Percentiles rank a stretch among this genome's conserved stretches.
Evolutionary conservation across 2,329 filamentous ascomycete species (phyloP).

Genomic region (Talaromyces atroroseus): DNA sequence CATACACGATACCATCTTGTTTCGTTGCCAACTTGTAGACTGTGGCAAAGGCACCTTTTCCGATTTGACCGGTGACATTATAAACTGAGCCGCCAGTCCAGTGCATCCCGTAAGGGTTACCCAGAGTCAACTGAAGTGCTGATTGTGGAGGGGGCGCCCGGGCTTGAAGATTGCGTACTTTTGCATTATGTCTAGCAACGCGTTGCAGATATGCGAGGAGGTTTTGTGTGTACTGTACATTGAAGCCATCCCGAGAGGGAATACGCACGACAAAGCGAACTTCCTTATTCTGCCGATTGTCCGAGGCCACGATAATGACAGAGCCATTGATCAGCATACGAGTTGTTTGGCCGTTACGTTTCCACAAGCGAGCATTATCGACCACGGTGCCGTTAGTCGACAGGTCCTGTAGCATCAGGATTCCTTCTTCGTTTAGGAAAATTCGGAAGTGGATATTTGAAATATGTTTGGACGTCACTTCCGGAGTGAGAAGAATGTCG

Average conservation of each 20-base stretch:
- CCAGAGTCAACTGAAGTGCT: slow-evolving; percentile 29
- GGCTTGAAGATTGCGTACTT: slow-evolving; percentile 18
- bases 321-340: slow-evolving; percentile 68
- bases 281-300: slow-evolving; percentile 50
- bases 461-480: slow-evolving; percentile 65
- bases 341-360: slow-evolving; percentile 42
- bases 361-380: slow-evolving; percentile 64
- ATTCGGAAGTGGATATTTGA: slow-evolving; percentile 97
- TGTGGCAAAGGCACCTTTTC: slow-evolving; percentile 89
- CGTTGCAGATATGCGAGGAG: slow-evolving; percentile 60
- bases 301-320: slow-evolving; percentile 62
- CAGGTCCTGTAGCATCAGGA: slow-evolving; percentile 85
- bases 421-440: slow-evolving; percentile 76
- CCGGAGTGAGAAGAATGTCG: slow-evolving; percentile 65
- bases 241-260: slow-evolving; percentile 66
- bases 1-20: slow-evolving; percentile 74
- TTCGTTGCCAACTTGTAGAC: slow-evolving; percentile 88
- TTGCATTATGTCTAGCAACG: slow-evolving; percentile 22
- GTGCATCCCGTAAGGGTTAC: slow-evolving; percentile 59
- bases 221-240: slow-evolving; percentile 62
- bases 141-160: slow-evolving; percentile 22
- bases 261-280: slow-evolving; percentile 82
- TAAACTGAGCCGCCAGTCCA: slow-evolving; percentile 80
- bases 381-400: slow-evolving; percentile 96
- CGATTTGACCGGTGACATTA: slow-evolving; percentile 74